Evolutionary conservation across 202 grass and related monocot species (phyloP), one percentile per base, ranked within the genome.

Genomic region (Dendrocalamus latiflorus): DNA sequence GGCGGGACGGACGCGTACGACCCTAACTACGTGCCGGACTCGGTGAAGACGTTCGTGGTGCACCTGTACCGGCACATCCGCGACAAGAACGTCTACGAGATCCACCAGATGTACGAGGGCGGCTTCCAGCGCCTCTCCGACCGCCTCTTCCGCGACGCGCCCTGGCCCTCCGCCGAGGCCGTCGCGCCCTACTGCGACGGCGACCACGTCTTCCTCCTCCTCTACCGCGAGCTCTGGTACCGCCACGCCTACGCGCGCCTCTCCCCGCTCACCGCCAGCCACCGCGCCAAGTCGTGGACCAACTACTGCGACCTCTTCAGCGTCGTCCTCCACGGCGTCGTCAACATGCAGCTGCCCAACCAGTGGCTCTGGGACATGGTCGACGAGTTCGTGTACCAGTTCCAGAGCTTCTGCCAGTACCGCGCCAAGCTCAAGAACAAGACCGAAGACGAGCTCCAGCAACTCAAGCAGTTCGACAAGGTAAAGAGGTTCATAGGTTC

Each of bases 311-410:
- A 89, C 75, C 94, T 97, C 80, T 97, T 97, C 61, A 72, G 79
- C 36, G 91, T 99, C 69, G 89, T 99, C 60, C 91, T 99, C 18
- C 91, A 96, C 76, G 96, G 96, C 39, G 93, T 99, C 70, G 91
- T 99, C 86, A 99, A 96, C 85, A 99, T 99, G 96, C 96, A 96
- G 88, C 84, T 99, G 33, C 93, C 96, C 64, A 99, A 99, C 90
- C 96, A 99, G 76, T 99, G 96, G 96, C 89, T 99, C 6, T 99
- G 96, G 96, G 96, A 99, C 84, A 99, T 99, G 96, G 89, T 99
- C 2, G 96, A 99, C 59, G 93, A 99, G 75, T 99, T 99, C 69
- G 96, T 99, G 1, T 99, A 99, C 83, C 96, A 99, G 85, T 99
- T 99, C 75, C 96, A 99, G 87, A 94, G 90, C 83, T 99, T 90